Percentiles rank a stretch among this genome's conserved stretches.
Evolutionary conservation across 345 rosid genomes (phyloP).

Genomic region (Passiflora organensis): DNA sequence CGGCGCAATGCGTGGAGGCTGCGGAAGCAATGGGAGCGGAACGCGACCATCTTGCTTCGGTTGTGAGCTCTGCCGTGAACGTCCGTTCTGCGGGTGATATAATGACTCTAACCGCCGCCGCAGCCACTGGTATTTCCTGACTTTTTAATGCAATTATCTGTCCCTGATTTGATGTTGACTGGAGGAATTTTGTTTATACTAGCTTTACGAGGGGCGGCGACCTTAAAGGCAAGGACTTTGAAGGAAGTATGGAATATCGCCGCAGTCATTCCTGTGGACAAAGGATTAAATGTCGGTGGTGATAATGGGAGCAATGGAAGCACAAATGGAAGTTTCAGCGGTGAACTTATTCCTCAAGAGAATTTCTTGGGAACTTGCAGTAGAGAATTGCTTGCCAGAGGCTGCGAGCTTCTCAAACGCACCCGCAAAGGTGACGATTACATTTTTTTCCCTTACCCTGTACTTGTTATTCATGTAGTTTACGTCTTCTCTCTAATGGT

Average conservation of each 20-base stretch:
- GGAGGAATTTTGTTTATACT: not conserved
- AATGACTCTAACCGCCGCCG: conserved; percentile 83
- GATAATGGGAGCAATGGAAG: conserved; percentile 58
- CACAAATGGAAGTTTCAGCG: conserved; percentile 75
- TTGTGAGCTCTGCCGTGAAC: conserved; percentile 79
- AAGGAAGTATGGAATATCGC: conserved; percentile 98
- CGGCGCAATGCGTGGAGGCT: conserved; percentile 84
- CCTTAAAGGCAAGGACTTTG: conserved; percentile 71
- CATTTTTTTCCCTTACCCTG: too few species aligned
- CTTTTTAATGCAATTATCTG: not conserved
- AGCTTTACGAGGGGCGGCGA: conserved; percentile 90
- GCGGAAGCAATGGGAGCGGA: conserved; percentile 93
- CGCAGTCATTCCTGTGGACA: conserved; percentile 84
- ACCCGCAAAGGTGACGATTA: conserved; percentile 70
- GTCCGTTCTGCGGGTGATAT: conserved; percentile 81
- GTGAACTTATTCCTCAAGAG: conserved; percentile 77
- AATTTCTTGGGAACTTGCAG: conserved; percentile 80
- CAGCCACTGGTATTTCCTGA: conserved; percentile 60
- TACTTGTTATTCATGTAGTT: not conserved
- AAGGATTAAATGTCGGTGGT: conserved; percentile 34
- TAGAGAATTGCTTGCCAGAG: conserved; percentile 84
- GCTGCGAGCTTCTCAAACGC: conserved; percentile 89
- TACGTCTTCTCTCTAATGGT: too few species aligned
- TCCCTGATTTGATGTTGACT: not conserved
- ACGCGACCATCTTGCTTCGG: conserved; percentile 66